These are phyloP conservation scores for Paecilomyces formosus DNA, from an alignment of 2,329 filamentous ascomycete species.

Conservation along the genomic window DNA sequence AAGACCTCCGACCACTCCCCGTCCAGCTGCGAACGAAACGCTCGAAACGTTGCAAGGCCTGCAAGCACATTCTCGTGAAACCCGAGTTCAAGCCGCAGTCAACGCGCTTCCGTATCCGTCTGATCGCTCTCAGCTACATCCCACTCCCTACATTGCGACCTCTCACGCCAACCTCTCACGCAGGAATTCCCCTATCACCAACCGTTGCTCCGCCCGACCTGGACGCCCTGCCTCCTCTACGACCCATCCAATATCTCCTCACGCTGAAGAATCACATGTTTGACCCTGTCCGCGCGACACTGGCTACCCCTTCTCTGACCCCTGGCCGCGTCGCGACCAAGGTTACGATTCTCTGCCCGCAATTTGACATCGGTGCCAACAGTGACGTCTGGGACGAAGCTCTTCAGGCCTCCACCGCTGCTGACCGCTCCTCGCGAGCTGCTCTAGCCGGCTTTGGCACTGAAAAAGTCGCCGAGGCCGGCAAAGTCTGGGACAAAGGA, in stretches of 20 bases:
- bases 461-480: conserved; percentile 64
- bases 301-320: conserved; percentile 75
- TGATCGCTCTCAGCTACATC: conserved; percentile 82
- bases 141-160: conserved; percentile 65
- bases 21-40: conserved; percentile 83
- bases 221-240: conserved; percentile 40
- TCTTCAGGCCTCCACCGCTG: conserved; percentile 46
- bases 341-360: conserved; percentile 87
- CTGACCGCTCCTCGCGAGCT: conserved; percentile 34
- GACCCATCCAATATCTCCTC: conserved; percentile 69
- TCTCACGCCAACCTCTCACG: conserved; percentile 40
- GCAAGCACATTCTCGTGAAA: conserved; percentile 90
- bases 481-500: conserved; percentile 92
- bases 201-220: conserved; percentile 32
- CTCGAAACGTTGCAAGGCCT: conserved; percentile 85
- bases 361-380: conserved; percentile 91
- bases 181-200: conserved; percentile 15
- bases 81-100: conserved; percentile 85
- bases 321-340: conserved; percentile 68
- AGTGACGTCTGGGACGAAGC: conserved; percentile 94
- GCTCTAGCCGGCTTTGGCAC: conserved; percentile 21
- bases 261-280: conserved; percentile 93
- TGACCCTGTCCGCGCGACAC: conserved; percentile 76
- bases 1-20: conserved; percentile 72
- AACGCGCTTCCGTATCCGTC: conserved; percentile 84